Percentiles rank a stretch among this genome's conserved stretches.
Evolutionary conservation across 2,329 filamentous ascomycete genomes (phyloP).

Genomic region (Ophidiomyces ophidiicola): DNA sequence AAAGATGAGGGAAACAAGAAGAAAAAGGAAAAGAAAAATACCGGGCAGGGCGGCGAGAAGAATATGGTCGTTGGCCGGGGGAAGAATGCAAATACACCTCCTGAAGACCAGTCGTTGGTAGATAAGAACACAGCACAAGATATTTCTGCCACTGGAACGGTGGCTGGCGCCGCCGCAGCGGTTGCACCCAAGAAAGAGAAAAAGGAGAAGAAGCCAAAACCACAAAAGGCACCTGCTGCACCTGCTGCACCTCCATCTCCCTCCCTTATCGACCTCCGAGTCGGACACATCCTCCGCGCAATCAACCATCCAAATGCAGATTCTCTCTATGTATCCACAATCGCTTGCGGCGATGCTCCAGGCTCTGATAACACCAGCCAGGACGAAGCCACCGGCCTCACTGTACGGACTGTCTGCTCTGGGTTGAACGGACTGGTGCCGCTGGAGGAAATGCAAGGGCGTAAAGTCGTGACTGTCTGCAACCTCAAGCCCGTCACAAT

Average conservation of each 20-base stretch:
- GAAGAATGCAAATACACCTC: slow-evolving; percentile 35
- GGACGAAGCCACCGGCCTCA: slow-evolving; percentile 73
- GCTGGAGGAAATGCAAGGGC: slow-evolving; percentile 89
- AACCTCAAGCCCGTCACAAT: slow-evolving; percentile 99
- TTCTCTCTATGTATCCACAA: slow-evolving; percentile 87
- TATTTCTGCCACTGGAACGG: slow-evolving; percentile 24
- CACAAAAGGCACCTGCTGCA: slow-evolving; percentile 52
- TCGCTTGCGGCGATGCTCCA: slow-evolving; percentile 79
- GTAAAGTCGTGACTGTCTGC: slow-evolving; percentile 89
- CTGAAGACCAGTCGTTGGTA: slow-evolving; percentile 39
- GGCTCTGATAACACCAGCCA: slow-evolving; percentile 71
- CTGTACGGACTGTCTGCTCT: slow-evolving; percentile 91
- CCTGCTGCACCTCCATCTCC: slow-evolving; percentile 68
- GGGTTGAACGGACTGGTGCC: slow-evolving; percentile 88
- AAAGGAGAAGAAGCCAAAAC: slow-evolving; percentile 74
- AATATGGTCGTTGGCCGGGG: slow-evolving; percentile 29
- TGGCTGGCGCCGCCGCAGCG: slow-evolving; percentile 20
- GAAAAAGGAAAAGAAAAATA: slow-evolving; percentile 98
- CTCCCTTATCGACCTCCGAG: slow-evolving; percentile 79
- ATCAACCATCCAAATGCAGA: slow-evolving; percentile 94
- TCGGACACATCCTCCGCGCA: slow-evolving; percentile 94
- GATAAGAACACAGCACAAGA: slow-evolving; percentile 40
- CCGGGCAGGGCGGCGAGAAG: slow-evolving; percentile 38
- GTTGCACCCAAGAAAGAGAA: slow-evolving; percentile 43
- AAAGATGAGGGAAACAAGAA: slow-evolving; percentile 93